These are phyloP conservation scores for Seiridium unicorne DNA, from an alignment of 2,329 filamentous ascomycete species.

Conservation along the genomic window DNA sequence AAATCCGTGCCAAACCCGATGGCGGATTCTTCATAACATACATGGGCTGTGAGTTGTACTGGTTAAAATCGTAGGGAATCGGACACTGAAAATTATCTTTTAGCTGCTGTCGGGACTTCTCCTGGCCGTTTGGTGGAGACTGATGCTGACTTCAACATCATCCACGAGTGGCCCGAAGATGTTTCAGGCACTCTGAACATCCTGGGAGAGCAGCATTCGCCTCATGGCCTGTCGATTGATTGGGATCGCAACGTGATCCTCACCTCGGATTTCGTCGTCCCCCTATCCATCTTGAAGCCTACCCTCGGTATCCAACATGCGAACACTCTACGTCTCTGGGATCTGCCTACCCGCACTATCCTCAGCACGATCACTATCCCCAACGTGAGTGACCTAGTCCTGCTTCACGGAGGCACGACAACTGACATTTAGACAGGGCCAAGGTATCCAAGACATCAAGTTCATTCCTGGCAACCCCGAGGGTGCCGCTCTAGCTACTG, in stretches of 20 bases:
- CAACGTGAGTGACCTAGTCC: conserved; percentile 32
- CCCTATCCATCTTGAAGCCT: conserved; percentile 60
- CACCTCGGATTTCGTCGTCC: conserved; percentile 63
- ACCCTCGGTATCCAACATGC: conserved; percentile 50
- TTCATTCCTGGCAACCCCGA: conserved; percentile 62
- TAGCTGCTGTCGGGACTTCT: conserved; percentile 49
- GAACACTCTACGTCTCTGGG: conserved; percentile 60
- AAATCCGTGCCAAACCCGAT: conserved; percentile 62
- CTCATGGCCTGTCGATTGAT: conserved; percentile 58
- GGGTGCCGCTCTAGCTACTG: conserved; percentile 57
- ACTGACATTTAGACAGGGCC: conserved; percentile 29
- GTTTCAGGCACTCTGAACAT: conserved; percentile 52
- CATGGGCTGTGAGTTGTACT: conserved; percentile 47
- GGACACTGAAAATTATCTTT: neutral
- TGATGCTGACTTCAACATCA: conserved; percentile 57
- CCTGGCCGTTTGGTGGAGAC: conserved; percentile 62
- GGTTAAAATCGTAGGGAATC: neutral
- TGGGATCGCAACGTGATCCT: conserved; percentile 56
- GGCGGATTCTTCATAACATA: conserved; percentile 62
- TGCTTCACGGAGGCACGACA: neutral
- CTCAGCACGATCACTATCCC: conserved; percentile 61
- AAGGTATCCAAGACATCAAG: conserved; percentile 64
- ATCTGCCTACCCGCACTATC: conserved; percentile 50
- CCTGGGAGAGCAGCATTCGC: conserved; percentile 58
- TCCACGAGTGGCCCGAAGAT: conserved; percentile 62